A percentile compares a stretch with the other conserved stretches of the same genome.
phyloP scores from a whole-genome alignment of 805 yeast genomes.

The Jamesozyma lodderae region DNA sequence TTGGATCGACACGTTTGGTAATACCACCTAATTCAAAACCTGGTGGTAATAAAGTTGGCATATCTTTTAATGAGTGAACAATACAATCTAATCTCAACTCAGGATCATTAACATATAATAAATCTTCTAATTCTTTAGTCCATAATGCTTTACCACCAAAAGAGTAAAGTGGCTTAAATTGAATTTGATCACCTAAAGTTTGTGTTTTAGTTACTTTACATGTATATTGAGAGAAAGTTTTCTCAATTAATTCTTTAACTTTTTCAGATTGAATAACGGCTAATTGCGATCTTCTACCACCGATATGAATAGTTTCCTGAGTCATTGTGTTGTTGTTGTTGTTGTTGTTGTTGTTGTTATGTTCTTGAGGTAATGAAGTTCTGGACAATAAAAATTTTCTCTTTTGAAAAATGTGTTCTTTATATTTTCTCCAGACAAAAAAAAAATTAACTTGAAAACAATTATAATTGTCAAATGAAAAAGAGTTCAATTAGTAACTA shows the following conservation, averaged over 20 bases:
- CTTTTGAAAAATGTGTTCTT: no score
- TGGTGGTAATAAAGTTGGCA: slow-evolving; percentile 84
- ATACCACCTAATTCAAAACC: slow-evolving; percentile 87
- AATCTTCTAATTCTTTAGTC: slow-evolving; percentile 89
- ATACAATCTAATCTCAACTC: slow-evolving; percentile 72
- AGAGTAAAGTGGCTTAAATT: slow-evolving; percentile 75
- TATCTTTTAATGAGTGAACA: slow-evolving; percentile 88
- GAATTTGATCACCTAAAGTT: slow-evolving; percentile 87
- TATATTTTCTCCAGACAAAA: no score
- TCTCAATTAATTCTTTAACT: slow-evolving; percentile 52
- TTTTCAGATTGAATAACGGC: slow-evolving; percentile 82
- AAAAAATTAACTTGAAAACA: no score
- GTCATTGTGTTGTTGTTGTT: slow-evolving; percentile 6
- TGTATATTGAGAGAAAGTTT: slow-evolving; percentile 51
- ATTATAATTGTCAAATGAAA: neutral
- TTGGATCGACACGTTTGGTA: slow-evolving; percentile 79
- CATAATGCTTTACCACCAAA: slow-evolving; percentile 95
- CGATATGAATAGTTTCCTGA: slow-evolving; percentile 39
- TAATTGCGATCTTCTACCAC: slow-evolving; percentile 80
- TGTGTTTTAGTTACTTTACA: slow-evolving; percentile 72
- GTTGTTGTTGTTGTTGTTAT: neutral
- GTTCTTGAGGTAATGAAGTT: neutral
- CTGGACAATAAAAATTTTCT: no score
- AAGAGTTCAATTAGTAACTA: neutral
- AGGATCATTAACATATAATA: slow-evolving; percentile 54